Conservation (phyloP, 331 rosid genomes). For the Spiraea crenata region DNA sequence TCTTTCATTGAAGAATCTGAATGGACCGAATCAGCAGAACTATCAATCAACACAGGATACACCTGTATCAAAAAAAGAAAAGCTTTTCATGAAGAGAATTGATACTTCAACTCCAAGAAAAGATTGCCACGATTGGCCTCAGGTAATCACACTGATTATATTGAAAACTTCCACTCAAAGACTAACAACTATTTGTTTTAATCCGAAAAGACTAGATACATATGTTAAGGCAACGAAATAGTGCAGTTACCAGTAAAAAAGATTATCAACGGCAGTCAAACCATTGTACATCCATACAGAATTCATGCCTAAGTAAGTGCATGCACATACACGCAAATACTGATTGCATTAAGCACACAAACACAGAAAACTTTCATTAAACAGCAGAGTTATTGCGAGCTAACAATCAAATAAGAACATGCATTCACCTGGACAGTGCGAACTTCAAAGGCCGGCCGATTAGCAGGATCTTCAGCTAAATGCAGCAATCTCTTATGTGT, state of each 20-base stretch:
- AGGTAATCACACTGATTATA: neutral
- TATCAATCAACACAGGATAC: conserved; percentile 55
- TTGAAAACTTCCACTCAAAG: neutral
- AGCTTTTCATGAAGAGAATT: conserved; percentile 1
- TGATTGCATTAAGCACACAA: neutral
- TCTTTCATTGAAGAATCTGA: conserved; percentile 82
- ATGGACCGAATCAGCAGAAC: conserved; percentile 47
- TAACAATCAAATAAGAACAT: neutral
- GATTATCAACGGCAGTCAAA: neutral
- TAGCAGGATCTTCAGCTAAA: conserved; percentile 71
- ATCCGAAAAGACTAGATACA: neutral
- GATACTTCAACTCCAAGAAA: neutral
- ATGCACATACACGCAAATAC: neutral
- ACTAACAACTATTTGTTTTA: no score
- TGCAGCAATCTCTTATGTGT: conserved; percentile 78
- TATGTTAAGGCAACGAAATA: neutral
- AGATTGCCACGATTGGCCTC: neutral
- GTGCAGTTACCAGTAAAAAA: neutral
- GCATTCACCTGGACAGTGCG: conserved; percentile 75
- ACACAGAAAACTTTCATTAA: no score
- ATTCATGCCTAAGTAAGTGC: neutral
- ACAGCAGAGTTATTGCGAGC: neutral
- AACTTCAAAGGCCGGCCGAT: conserved; percentile 81
- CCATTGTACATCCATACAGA: neutral
- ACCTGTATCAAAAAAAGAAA: conserved; percentile 61